These are phyloP conservation scores for Quercus rubra DNA, from an alignment of 306 rosid species.

Conservation along the genomic window DNA sequence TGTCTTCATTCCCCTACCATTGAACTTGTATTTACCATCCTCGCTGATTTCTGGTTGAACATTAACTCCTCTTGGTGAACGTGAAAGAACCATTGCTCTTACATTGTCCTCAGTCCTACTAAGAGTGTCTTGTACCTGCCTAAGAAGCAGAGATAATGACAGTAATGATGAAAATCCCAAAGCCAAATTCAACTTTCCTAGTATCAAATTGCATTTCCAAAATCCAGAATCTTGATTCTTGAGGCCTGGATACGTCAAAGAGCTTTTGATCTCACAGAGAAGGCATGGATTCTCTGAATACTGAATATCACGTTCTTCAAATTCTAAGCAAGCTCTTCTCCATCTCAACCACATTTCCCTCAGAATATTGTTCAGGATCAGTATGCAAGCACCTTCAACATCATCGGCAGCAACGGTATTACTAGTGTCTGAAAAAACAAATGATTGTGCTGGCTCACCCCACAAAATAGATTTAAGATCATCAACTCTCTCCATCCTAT, in stretches of 20 bases:
- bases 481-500: slow-evolving; percentile 26
- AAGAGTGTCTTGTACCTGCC: slow-evolving; percentile 51
- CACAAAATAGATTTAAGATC: slow-evolving; percentile 52
- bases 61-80: slow-evolving; percentile 19
- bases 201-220: slow-evolving; percentile 57
- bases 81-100: slow-evolving; percentile 22
- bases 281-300: slow-evolving; percentile 68
- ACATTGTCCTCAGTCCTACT: slow-evolving; percentile 35
- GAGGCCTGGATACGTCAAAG: slow-evolving; percentile 39
- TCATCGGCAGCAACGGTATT: slow-evolving; percentile 5
- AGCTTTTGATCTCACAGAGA: slow-evolving; percentile 55
- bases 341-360: slow-evolving; percentile 55
- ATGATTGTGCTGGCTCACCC: slow-evolving; percentile 60
- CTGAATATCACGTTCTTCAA: slow-evolving; percentile 44
- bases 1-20: slow-evolving; percentile 41
- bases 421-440: slow-evolving; percentile 42
- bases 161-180: slow-evolving; percentile 58
- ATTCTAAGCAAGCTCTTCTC: slow-evolving; percentile 45
- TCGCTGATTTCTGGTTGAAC: slow-evolving; percentile 31
- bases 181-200: slow-evolving; percentile 72
- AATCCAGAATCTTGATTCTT: slow-evolving; percentile 43
- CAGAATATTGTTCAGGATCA: slow-evolving; percentile 40
- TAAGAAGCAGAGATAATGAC: slow-evolving; percentile 52
- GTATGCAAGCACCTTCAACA: slow-evolving; percentile 42
- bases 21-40: slow-evolving; percentile 35